Percentiles rank a stretch among this genome's conserved stretches.
Conservation (phyloP, 805 yeast genomes). For the Barnettozyma siamensis region DNA sequence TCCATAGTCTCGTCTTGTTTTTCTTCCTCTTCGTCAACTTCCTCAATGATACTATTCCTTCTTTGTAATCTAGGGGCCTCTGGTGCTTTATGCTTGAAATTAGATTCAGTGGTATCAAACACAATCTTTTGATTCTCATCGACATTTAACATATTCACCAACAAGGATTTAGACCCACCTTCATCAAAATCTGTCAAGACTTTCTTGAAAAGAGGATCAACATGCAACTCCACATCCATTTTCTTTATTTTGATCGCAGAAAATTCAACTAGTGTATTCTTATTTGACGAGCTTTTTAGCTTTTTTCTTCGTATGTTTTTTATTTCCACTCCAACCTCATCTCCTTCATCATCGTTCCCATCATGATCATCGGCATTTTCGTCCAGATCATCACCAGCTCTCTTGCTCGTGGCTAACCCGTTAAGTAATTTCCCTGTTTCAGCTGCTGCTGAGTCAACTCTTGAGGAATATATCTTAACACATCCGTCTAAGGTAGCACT, state of each 20-base stretch:
- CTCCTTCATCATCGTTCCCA: slow-evolving; percentile 18
- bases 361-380: slow-evolving; percentile 19
- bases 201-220: slow-evolving; percentile 72
- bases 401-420: slow-evolving; percentile 53
- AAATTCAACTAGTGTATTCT: slow-evolving; percentile 47
- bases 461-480: slow-evolving; percentile 83
- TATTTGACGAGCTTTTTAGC: slow-evolving; percentile 23
- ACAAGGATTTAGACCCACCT: slow-evolving; percentile 71
- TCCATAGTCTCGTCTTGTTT: slow-evolving; percentile 10
- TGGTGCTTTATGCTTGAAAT: slow-evolving; percentile 3
- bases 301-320: slow-evolving; percentile 10
- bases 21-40: slow-evolving; percentile 8
- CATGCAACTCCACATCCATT: slow-evolving; percentile 56
- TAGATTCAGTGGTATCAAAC: slow-evolving; percentile 49
- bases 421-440: slow-evolving; percentile 82
- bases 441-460: slow-evolving; percentile 87
- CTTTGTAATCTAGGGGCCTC: slow-evolving; percentile 10
- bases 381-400: slow-evolving; percentile 20
- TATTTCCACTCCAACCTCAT: slow-evolving; percentile 15
- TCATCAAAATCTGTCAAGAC: slow-evolving; percentile 76
- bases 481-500: slow-evolving; percentile 92
- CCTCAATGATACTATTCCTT: slow-evolving; percentile 6
- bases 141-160: slow-evolving; percentile 54
- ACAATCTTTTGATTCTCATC: slow-evolving; percentile 50
- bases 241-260: slow-evolving; percentile 46